Evolutionary conservation across 768 basidiomycete genomes (phyloP), one percentile per base, ranked within the genome.

Genomic region (Tulasnella sp.): DNA sequence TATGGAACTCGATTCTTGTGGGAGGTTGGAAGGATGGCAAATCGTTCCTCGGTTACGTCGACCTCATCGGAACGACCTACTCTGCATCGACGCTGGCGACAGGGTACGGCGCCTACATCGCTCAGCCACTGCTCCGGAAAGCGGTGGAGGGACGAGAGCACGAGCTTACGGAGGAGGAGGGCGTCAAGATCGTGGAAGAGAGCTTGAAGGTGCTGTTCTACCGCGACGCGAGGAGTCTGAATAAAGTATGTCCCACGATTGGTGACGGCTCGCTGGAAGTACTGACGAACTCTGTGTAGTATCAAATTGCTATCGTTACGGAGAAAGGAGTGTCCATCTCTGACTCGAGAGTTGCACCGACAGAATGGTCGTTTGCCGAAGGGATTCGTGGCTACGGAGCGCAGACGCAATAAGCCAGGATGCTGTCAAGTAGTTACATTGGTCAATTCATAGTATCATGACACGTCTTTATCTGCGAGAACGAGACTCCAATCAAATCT

Each of bases 31-130:
- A 96, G 84, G 91, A 96, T 80, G 94, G 93, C 22, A 89, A 94
- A 85, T 90, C 96, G 31, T 98, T 98, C 89, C 87, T 99, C 74
- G 92, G 96, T 9, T 98, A 93, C 84, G 97, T 99, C 72, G 97
- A 99, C 86, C 89, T 99, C 8, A 89, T 97, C 34, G 98, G 97
- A n/a, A 97, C 96, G 37, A 99, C 98, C 0, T 99, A 99, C 86
- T 90, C 93, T 12, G 92, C 97, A 3, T 93, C 96, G 20, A 96
- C 96, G 8, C 90, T 99, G 31, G 98, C 97, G 3, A 98, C 98
- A 0, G 97, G 98, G 0, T 98, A 95, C 86, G 98, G 97, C 20
- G 90, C 92, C 8, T 93, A 96, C 86, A 94, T 99, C 77, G 98
- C 98, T 8, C 93, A 96, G 83, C 98, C 98, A 0, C 87, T 99